Evolutionary conservation across 129 eudicot species (phyloP), one percentile per base, ranked within the genome.

Genomic region (Pulicaria dysenterica): DNA sequence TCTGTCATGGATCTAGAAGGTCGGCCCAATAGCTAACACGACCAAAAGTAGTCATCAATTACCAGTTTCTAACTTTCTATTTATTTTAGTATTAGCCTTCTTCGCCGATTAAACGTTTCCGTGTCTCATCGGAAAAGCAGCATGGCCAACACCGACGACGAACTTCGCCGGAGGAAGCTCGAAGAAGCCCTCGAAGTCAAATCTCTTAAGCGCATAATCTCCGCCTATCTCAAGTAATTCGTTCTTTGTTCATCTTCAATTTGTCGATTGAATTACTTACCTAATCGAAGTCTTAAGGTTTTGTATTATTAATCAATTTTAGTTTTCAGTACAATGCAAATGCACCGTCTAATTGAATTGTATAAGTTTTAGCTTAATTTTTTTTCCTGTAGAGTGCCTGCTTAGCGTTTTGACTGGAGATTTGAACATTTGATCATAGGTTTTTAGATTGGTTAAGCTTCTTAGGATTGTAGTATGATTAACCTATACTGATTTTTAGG

Each of bases 181-280:
- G 98, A 89, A 80, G 96, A 89, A 76, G 94, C 98, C 69, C 89
- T 89, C 8, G 98, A 92, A 92, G 81, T 92, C 82, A 83, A 92
- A 86, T 92, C 98, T 24, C 96, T 92, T 46, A 76, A 91, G 17
- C 94, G 96, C 54, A 92, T 92, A 74, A 87, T 92, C 85, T 83
- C 94, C 76, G 96, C 96, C 43, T 92, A 85, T 58, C 85, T 92
- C 82, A 92, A 92, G 98, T 92, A 83, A n/a, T 6, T 62, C 37
- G 15, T 13, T 49, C 4, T 45, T 16, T 64, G 3, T 42, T 15
- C 34, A 11, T 41, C 17, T 53, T 10, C 38, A 47, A 17, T 75
- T 68, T 13, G 37, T 57, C 13, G 3, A 24, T 24, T 24, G 31
- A 24, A 24, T 24, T 24, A 31, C 63, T 57, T 6, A 56, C 3